A percentile compares a stretch with the other conserved stretches of the same genome.
Conservation (phyloP, 352 stramenopile species). For the Aphanomyces cochlioides region DNA sequence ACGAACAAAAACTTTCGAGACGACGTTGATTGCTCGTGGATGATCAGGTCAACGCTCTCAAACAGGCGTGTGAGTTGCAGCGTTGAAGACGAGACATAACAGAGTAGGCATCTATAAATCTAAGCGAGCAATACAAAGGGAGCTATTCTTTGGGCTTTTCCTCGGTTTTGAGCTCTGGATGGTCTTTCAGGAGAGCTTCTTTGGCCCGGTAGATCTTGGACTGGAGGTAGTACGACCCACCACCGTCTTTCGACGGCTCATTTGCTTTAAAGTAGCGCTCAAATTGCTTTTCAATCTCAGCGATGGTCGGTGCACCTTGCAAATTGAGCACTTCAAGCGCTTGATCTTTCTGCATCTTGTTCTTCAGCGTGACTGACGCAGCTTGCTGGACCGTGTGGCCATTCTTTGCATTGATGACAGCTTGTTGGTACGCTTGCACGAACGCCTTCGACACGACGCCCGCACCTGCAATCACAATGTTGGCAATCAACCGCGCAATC, state of each 20-base stretch:
- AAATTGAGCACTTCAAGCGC: constrained; percentile 85
- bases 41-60: no score
- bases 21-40: no score
- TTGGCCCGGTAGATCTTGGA: constrained; percentile 91
- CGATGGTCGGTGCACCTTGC: constrained; percentile 41
- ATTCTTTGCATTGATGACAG: constrained; percentile 78
- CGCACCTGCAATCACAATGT: constrained; percentile 78
- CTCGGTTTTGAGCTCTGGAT: constrained; percentile 1
- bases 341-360: constrained; percentile 67
- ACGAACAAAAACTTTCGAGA: no score
- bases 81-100: no score
- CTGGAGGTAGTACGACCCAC: constrained; percentile 90
- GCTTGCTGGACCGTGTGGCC: constrained; percentile 68
- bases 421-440: constrained; percentile 85
- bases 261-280: constrained; percentile 86
- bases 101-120: background rate
- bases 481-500: constrained; percentile 72
- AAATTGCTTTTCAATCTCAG: constrained; percentile 82
- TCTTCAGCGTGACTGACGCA: constrained; percentile 54
- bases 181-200: constrained; percentile 56
- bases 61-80: no score
- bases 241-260: constrained; percentile 77
- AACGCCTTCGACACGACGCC: constrained; percentile 83
- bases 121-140: background rate
- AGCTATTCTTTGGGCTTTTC: no score